phyloP scores from a whole-genome alignment of 1,284 basidiomycete species.

The Vanrija pseudolonga region DNA sequence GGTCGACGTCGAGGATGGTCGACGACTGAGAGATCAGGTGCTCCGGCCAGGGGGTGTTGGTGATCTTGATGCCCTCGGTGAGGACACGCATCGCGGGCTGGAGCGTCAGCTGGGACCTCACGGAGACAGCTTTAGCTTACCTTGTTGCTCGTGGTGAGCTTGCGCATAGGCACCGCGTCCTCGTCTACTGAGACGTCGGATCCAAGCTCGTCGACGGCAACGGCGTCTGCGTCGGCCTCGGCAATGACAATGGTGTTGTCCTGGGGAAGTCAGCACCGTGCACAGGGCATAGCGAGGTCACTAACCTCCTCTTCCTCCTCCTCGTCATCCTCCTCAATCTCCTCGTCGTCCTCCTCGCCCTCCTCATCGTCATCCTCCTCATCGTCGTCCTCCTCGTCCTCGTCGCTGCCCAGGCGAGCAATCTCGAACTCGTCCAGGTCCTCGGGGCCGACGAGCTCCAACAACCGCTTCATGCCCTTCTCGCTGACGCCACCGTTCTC shows the following conservation, averaged over 20 bases:
- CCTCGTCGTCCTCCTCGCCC: constrained; percentile 57
- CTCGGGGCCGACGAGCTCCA: constrained; percentile 60
- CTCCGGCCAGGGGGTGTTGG: constrained; percentile 78
- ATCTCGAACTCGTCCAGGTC: constrained; percentile 40
- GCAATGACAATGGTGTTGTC: constrained; percentile 49
- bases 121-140: constrained; percentile 51
- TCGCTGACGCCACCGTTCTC: constrained; percentile 82
- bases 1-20: constrained; percentile 69
- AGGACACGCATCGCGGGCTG: constrained; percentile 78
- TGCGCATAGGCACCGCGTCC: constrained; percentile 71
- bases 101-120: not conserved
- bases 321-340: constrained; percentile 56
- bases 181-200: constrained; percentile 62
- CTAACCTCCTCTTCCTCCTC: constrained; percentile 46
- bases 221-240: constrained; percentile 49
- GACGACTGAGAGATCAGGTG: constrained; percentile 73
- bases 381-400: constrained; percentile 53
- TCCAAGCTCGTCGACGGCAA: constrained; percentile 68
- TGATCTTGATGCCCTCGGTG: constrained; percentile 70
- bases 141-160: constrained; percentile 76
- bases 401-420: constrained; percentile 25
- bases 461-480: constrained; percentile 67
- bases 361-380: constrained; percentile 67
- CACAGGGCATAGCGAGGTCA: constrained; percentile 8
- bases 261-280: constrained; percentile 1